A percentile compares a stretch with the other conserved stretches of the same genome.
phyloP scores from a whole-genome alignment of 345 rosid species.

The Gossypium raimondii region DNA sequence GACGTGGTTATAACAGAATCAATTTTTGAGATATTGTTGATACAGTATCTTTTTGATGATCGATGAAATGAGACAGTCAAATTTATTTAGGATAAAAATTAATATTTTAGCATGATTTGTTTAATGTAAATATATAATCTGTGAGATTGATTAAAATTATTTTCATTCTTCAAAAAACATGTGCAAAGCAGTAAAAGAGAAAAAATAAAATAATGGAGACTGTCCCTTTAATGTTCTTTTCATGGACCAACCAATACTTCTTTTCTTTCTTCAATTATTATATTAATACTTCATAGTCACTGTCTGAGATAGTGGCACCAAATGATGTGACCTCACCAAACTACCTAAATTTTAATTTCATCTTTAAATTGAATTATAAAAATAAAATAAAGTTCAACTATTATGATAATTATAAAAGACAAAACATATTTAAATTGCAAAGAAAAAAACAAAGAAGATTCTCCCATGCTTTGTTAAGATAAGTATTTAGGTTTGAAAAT shows the following conservation, averaged over 20 bases:
- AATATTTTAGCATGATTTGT: too few species aligned
- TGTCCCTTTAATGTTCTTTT: background rate
- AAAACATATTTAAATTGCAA: background rate
- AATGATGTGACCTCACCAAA: slow-evolving; percentile 20
- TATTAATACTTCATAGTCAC: background rate
- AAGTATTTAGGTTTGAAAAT: background rate
- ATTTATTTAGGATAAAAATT: background rate
- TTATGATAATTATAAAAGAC: background rate
- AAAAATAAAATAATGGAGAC: background rate
- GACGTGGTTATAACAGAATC: background rate
- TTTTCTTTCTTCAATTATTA: background rate
- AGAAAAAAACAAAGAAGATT: slow-evolving; percentile 15
- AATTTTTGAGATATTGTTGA: background rate
- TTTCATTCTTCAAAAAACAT: background rate
- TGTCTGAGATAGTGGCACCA: background rate
- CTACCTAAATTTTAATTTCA: background rate
- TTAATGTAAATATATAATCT: too few species aligned
- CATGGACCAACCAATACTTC: background rate
- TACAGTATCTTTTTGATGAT: background rate
- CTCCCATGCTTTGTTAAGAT: slow-evolving; percentile 6
- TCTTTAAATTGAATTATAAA: background rate
- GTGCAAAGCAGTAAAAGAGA: background rate
- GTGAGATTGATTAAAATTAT: background rate
- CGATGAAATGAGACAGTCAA: background rate
- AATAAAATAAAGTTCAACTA: background rate